Percentiles rank a stretch among this genome's conserved stretches.
Evolutionary conservation across 345 rosid genomes (phyloP).

Genomic region (Lumnitzera littorea): DNA sequence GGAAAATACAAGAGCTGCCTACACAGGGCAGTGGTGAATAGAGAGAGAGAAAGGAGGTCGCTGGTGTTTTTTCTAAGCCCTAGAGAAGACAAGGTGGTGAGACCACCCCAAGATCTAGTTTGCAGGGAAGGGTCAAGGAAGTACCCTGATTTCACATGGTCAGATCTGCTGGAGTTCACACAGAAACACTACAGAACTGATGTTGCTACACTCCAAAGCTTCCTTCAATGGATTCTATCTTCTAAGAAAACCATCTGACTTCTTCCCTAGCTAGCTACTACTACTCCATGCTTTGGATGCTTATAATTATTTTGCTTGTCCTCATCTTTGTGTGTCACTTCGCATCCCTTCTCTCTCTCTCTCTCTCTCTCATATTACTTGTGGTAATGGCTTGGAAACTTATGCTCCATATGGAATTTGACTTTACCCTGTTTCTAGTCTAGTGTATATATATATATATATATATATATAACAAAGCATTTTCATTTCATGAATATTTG

Average conservation of each 20-base stretch:
- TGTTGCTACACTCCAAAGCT: constrained; percentile 33
- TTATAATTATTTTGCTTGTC: constrained; percentile 3
- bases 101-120: constrained; percentile 54
- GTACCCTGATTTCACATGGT: constrained; percentile 85
- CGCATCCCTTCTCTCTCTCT: neutral
- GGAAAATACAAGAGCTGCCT: constrained; percentile 62
- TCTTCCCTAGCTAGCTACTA: neutral
- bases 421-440: too few relatives aligned
- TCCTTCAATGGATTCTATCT: constrained; percentile 27
- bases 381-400: too few relatives aligned
- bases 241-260: neutral
- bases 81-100: constrained; percentile 48
- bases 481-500: too few relatives aligned
- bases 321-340: constrained; percentile 2
- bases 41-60: constrained; percentile 42
- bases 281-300: constrained; percentile 5
- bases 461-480: too few relatives aligned
- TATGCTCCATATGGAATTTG: too few relatives aligned
- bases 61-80: constrained; percentile 56
- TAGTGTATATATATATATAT: too few relatives aligned
- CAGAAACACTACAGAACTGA: constrained; percentile 45
- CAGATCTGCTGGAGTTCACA: constrained; percentile 53
- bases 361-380: too few relatives aligned
- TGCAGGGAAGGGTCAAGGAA: constrained; percentile 22
- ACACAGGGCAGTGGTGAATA: constrained; percentile 67